These are phyloP conservation scores for Grosmannia huntii DNA, from an alignment of 2,329 filamentous ascomycete genomes.

Conservation along the genomic window DNA sequence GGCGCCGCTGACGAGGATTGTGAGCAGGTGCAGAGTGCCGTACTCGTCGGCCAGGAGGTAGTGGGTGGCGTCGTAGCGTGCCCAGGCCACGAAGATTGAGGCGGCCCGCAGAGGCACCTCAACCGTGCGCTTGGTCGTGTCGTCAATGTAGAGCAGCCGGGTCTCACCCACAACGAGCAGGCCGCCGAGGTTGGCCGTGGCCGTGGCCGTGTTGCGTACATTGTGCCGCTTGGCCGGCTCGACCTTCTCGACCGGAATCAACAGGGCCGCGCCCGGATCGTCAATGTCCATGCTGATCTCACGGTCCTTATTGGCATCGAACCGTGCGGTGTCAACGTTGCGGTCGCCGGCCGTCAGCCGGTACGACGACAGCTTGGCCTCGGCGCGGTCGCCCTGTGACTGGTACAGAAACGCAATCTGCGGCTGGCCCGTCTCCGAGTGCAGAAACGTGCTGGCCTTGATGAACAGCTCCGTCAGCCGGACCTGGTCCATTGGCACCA, in stretches of 20 bases:
- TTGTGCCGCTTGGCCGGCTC: slow-evolving; percentile 48
- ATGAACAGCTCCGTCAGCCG: slow-evolving; percentile 47
- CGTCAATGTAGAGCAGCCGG: slow-evolving; percentile 73
- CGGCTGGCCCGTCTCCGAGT: slow-evolving; percentile 45
- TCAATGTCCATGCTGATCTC: slow-evolving; percentile 39
- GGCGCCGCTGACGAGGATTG: slow-evolving; percentile 53
- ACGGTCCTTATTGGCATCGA: slow-evolving; percentile 41
- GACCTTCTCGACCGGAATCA: slow-evolving; percentile 48
- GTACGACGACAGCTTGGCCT: slow-evolving; percentile 46
- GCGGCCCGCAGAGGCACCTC: slow-evolving; percentile 56
- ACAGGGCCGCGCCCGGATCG: slow-evolving; percentile 43
- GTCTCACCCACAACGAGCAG: slow-evolving; percentile 69
- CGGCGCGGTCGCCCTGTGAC: slow-evolving; percentile 34
- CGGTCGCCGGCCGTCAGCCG: slow-evolving; percentile 45
- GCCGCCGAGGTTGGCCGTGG: slow-evolving; percentile 51
- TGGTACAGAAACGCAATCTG: slow-evolving; percentile 47
- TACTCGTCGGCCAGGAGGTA: slow-evolving; percentile 92
- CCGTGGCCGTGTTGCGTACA: slow-evolving; percentile 38
- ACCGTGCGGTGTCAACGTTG: slow-evolving; percentile 37
- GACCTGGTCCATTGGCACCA: slow-evolving; percentile 40
- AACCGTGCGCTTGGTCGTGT: slow-evolving; percentile 54
- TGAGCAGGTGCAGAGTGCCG: slow-evolving; percentile 72
- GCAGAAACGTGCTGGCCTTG: slow-evolving; percentile 43
- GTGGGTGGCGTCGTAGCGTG: slow-evolving; percentile 63
- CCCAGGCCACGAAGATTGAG: slow-evolving; percentile 87